Evolutionary conservation across 768 basidiomycete genomes (phyloP).

Genomic region (Dentipellis sp.): DNA sequence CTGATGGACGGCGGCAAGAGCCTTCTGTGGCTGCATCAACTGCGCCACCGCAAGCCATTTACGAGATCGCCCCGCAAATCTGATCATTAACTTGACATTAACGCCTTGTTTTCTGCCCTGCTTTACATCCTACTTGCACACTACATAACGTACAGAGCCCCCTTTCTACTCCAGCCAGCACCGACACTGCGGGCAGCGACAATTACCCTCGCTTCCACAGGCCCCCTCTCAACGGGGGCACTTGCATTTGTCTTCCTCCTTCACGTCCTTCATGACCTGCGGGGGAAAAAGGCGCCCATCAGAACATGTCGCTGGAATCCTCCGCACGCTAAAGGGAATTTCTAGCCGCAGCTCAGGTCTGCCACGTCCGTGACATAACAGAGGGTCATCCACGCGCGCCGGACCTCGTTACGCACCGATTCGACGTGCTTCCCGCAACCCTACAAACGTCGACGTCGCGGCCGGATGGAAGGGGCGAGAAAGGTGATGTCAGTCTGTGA

Average conservation of each 20-base stretch:
- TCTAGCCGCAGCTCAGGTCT: no score
- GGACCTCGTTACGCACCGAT: slow-evolving; percentile 9
- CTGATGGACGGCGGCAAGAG: neutral
- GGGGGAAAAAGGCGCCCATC: neutral
- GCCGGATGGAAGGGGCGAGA: neutral
- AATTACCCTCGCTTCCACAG: neutral
- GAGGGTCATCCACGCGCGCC: neutral
- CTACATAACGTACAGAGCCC: neutral
- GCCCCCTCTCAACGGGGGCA: slow-evolving; percentile 23
- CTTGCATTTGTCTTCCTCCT: slow-evolving; percentile 39
- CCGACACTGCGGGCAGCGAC: neutral
- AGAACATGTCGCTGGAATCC: neutral
- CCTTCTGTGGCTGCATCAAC: neutral
- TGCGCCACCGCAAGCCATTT: neutral
- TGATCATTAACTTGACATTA: neutral
- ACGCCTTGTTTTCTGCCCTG: neutral
- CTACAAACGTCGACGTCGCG: slow-evolving; percentile 1
- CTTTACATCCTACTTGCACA: neutral
- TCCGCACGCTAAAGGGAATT: neutral
- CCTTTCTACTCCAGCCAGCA: neutral
- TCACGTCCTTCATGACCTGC: slow-evolving; percentile 41
- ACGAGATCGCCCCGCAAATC: neutral
- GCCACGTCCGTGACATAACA: slow-evolving; percentile 4
- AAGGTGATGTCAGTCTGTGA: neutral
- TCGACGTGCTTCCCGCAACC: slow-evolving; percentile 16